phyloP scores from a whole-genome alignment of 441 rosid species.

The Populus trichocarpa region DNA sequence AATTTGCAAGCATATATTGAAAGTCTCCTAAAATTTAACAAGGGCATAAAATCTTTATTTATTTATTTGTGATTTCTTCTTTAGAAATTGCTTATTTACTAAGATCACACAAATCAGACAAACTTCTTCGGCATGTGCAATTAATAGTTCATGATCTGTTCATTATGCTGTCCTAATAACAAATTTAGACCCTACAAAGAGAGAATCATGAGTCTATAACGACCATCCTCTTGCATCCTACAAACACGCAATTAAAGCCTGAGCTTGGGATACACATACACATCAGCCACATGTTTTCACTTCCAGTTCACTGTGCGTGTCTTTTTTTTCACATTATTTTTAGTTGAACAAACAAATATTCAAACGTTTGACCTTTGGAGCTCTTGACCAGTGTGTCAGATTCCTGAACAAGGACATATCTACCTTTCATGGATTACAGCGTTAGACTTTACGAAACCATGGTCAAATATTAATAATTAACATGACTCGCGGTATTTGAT shows the following conservation, averaged over 20 bases:
- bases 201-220: too few species aligned
- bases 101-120: neutral
- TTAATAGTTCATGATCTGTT: too few species aligned
- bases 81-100: too few species aligned
- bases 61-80: too few species aligned
- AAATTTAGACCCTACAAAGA: too few species aligned
- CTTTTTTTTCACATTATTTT: neutral
- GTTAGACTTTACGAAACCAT: neutral
- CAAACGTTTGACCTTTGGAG: slow-evolving; percentile 24
- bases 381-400: slow-evolving; percentile 12
- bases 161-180: too few species aligned
- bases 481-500: too few species aligned
- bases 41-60: too few species aligned
- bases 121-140: neutral
- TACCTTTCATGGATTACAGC: neutral
- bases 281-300: neutral
- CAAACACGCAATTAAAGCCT: neutral
- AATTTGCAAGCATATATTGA: too few species aligned
- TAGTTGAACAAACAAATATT: slow-evolving; percentile 16
- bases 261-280: neutral
- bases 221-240: neutral
- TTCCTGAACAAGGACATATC: slow-evolving; percentile 4
- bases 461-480: neutral
- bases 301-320: neutral
- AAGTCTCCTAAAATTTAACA: too few species aligned